Conservation (phyloP, 345 rosid species). For the Bruguiera parviflora region DNA sequence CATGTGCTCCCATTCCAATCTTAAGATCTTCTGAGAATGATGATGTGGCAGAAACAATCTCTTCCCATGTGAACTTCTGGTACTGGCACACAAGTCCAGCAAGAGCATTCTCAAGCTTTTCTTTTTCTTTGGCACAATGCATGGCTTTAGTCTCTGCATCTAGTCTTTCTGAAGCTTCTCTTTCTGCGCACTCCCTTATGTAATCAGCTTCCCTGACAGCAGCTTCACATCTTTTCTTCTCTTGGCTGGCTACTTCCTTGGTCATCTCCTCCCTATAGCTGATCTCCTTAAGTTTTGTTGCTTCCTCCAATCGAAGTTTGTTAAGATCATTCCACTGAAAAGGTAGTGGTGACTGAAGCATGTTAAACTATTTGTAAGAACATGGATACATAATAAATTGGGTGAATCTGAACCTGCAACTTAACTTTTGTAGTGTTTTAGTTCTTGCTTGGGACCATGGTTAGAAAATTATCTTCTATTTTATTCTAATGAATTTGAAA, state of each 20-base stretch:
- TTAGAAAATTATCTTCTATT: too few species aligned
- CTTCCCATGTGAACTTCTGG: slow-evolving; percentile 71
- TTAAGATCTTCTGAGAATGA: slow-evolving; percentile 66
- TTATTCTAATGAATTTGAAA: too few species aligned
- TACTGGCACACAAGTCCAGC: slow-evolving; percentile 45
- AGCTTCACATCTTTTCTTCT: slow-evolving; percentile 54
- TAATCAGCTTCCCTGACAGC: slow-evolving; percentile 53
- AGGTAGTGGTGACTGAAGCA: not conserved
- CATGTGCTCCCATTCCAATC: slow-evolving; percentile 81
- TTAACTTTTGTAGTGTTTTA: too few species aligned
- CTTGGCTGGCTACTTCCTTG: slow-evolving; percentile 48
- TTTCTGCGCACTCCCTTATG: slow-evolving; percentile 38
- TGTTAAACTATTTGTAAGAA: slow-evolving; percentile 4
- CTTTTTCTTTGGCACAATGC: slow-evolving; percentile 60
- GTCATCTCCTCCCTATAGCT: slow-evolving; percentile 51
- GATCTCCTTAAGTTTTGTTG: slow-evolving; percentile 50
- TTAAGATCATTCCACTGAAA: slow-evolving; percentile 48
- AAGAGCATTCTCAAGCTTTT: slow-evolving; percentile 61
- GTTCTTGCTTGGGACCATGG: too few species aligned
- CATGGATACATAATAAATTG: not conserved
- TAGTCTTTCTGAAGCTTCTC: slow-evolving; percentile 52
- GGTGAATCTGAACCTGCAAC: too few species aligned
- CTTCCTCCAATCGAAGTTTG: slow-evolving; percentile 50
- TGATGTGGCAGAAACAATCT: slow-evolving; percentile 70
- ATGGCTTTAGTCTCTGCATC: slow-evolving; percentile 57